These are phyloP conservation scores for Blastomyces gilchristii DNA, from an alignment of 2,329 filamentous ascomycete species.

Conservation along the genomic window DNA sequence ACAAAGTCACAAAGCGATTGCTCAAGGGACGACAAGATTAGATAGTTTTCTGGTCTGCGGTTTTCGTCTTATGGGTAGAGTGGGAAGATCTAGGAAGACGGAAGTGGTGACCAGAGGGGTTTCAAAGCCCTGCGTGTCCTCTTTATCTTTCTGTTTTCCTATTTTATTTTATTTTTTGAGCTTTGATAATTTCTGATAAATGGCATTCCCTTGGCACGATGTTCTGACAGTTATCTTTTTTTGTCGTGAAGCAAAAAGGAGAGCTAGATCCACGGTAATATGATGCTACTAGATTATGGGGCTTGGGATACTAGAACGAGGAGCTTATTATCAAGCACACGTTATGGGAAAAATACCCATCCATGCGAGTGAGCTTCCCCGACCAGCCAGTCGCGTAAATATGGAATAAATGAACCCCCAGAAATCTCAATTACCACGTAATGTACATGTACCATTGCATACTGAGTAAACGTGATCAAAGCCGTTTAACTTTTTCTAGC, in stretches of 20 bases:
- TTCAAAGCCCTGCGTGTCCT: slow-evolving; percentile 2
- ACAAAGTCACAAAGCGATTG: slow-evolving; percentile 98
- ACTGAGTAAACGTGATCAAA: too few species aligned
- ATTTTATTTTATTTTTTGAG: background rate
- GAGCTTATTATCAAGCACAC: background rate
- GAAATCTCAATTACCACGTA: too few species aligned
- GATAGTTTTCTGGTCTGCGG: slow-evolving; percentile 13
- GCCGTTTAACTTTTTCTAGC: too few species aligned
- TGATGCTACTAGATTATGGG: background rate
- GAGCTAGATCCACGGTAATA: background rate
- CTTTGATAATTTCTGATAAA: slow-evolving; percentile 4
- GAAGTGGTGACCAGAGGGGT: background rate
- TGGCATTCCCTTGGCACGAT: slow-evolving; percentile 5
- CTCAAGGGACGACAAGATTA: slow-evolving; percentile 96
- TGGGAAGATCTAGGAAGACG: background rate
- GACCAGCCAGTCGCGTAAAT: too few species aligned
- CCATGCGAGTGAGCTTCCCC: too few species aligned
- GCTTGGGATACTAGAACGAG: background rate
- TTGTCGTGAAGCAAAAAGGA: background rate
- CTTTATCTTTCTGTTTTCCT: background rate
- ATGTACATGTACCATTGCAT: too few species aligned
- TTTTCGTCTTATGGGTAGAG: background rate
- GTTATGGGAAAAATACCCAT: too few species aligned
- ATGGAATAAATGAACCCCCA: too few species aligned
- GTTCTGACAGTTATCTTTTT: background rate